phyloP scores from a whole-genome alignment of 352 stramenopile genomes.

The Phytophthora brassicae region DNA sequence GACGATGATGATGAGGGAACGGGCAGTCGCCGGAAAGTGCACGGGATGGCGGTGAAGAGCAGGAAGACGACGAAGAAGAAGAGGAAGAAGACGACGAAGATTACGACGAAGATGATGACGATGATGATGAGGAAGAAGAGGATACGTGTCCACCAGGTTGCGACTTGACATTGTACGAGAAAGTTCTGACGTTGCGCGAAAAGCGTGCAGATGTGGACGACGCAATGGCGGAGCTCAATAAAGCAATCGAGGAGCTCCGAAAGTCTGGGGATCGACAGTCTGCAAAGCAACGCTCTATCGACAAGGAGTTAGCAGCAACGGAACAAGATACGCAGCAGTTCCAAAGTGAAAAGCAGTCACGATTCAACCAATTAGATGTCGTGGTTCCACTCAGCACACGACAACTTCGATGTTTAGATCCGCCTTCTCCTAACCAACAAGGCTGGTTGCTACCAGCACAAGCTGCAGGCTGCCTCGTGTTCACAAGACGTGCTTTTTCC shows the following conservation, averaged over 20 bases:
- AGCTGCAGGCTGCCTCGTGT: constrained; percentile 68
- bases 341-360: constrained; percentile 93
- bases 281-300: constrained; percentile 86
- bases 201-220: constrained; percentile 92
- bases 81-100: constrained; percentile 72
- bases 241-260: constrained; percentile 88
- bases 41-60: constrained; percentile 66
- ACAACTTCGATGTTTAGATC: constrained; percentile 72
- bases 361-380: constrained; percentile 90
- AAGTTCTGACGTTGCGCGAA: constrained; percentile 90
- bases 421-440: constrained; percentile 17
- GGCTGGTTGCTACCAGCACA: constrained; percentile 57
- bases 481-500: constrained; percentile 61
- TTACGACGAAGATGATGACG: constrained; percentile 90
- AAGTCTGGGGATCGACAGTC: constrained; percentile 84
- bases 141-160: constrained; percentile 88
- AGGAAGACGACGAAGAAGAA: constrained; percentile 77
- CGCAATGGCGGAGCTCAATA: constrained; percentile 79
- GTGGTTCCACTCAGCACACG: constrained; percentile 72
- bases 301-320: constrained; percentile 90
- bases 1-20: constrained; percentile 65
- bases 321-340: constrained; percentile 90
- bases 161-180: constrained; percentile 90
- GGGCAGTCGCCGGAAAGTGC: constrained; percentile 26
- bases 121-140: constrained; percentile 91